Percentiles rank a stretch among this genome's conserved stretches.
Conservation (phyloP, 2,329 filamentous ascomycete species). For the Fusarium torreyae region DNA sequence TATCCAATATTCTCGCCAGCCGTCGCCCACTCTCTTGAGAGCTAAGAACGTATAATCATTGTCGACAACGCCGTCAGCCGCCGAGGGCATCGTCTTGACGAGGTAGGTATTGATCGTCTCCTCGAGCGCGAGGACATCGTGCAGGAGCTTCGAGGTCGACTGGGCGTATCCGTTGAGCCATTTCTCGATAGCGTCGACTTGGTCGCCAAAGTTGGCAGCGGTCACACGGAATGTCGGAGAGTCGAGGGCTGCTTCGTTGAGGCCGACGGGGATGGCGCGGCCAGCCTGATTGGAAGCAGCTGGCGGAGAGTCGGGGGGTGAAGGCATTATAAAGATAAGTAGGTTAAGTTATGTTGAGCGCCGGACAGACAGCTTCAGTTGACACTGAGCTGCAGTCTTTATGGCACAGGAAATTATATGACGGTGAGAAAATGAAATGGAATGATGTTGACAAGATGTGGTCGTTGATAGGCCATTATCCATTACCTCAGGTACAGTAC, state of each 20-base stretch:
- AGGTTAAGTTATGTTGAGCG: slow-evolving; percentile 27
- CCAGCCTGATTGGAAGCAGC: slow-evolving; percentile 41
- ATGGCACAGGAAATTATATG: slow-evolving; percentile 37
- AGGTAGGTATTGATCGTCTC: slow-evolving; percentile 84
- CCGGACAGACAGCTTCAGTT: slow-evolving; percentile 49
- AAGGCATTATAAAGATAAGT: slow-evolving; percentile 43
- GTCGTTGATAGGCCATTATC: slow-evolving; percentile 35
- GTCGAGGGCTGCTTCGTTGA: slow-evolving; percentile 96
- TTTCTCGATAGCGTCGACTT: slow-evolving; percentile 90
- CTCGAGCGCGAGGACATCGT: slow-evolving; percentile 81
- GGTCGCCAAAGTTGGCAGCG: slow-evolving; percentile 88
- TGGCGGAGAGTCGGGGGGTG: slow-evolving; percentile 41
- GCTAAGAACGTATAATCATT: slow-evolving; percentile 95
- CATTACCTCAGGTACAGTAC: slow-evolving; percentile 12
- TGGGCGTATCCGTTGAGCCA: slow-evolving; percentile 82
- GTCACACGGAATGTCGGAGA: slow-evolving; percentile 95
- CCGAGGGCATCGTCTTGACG: slow-evolving; percentile 79
- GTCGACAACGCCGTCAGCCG: slow-evolving; percentile 89
- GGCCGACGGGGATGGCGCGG: slow-evolving; percentile 76
- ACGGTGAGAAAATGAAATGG: slow-evolving; percentile 41
- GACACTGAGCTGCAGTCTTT: slow-evolving; percentile 46
- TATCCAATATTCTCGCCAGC: slow-evolving; percentile 89
- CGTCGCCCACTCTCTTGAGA: slow-evolving; percentile 87
- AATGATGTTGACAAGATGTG: slow-evolving; percentile 44
- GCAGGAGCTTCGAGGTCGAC: slow-evolving; percentile 68